A percentile compares a stretch with the other conserved stretches of the same genome.
phyloP scores from a whole-genome alignment of 2,329 filamentous ascomycete genomes.

The Pochonia chlamydosporia region DNA sequence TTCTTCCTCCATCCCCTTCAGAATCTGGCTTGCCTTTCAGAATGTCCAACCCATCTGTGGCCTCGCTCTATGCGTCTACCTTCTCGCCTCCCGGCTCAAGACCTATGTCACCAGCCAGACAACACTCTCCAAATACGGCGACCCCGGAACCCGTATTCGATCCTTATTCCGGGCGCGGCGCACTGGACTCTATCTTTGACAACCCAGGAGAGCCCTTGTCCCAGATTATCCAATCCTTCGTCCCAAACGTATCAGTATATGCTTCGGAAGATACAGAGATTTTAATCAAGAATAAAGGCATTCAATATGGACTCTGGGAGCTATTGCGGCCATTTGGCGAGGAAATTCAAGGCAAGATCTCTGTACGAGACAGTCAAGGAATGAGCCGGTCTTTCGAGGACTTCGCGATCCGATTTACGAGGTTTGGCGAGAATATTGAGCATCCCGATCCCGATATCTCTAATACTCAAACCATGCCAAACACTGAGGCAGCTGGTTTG shows the following conservation, averaged over 20 bases:
- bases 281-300: conserved; percentile 76
- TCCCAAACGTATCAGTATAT: conserved; percentile 81
- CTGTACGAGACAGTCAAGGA: conserved; percentile 84
- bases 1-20: conserved; percentile 41
- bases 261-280: conserved; percentile 83
- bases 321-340: conserved; percentile 89
- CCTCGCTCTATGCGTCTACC: conserved; percentile 60
- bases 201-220: conserved; percentile 50
- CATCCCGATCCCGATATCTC: conserved; percentile 36
- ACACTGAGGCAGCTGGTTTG: conserved; percentile 24
- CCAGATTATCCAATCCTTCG: conserved; percentile 77
- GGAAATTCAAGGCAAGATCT: conserved; percentile 77
- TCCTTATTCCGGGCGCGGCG: conserved; percentile 35
- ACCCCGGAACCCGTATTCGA: conserved; percentile 55
- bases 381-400: conserved; percentile 80
- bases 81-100: conserved; percentile 63
- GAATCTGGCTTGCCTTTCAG: conserved; percentile 50
- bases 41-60: conserved; percentile 49
- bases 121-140: conserved; percentile 50
- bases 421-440: conserved; percentile 56
- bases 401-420: conserved; percentile 80
- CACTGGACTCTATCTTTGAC: conserved; percentile 37
- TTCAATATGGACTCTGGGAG: conserved; percentile 75
- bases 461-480: conserved; percentile 27
- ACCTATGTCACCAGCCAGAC: conserved; percentile 60